These are phyloP conservation scores for Juglanconis juglandina DNA, from an alignment of 2,329 filamentous ascomycete species.

Conservation along the genomic window DNA sequence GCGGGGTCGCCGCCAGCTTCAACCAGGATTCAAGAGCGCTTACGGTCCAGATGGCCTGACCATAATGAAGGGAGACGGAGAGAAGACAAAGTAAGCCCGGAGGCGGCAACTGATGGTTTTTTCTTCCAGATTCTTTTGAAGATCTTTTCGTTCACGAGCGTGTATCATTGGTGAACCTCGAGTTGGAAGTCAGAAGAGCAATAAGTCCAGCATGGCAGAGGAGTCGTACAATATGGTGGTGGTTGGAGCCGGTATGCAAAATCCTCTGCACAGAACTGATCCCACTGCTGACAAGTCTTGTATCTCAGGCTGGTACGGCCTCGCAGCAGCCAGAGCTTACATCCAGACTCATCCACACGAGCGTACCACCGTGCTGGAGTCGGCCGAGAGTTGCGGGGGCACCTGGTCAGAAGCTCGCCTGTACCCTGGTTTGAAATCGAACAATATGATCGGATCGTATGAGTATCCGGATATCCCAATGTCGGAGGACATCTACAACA, in stretches of 20 bases:
- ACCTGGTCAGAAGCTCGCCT: conserved; percentile 58
- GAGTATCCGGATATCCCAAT: conserved; percentile 65
- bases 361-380: conserved; percentile 49
- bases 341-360: conserved; percentile 44
- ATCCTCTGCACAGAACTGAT: neutral
- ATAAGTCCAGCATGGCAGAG: conserved; percentile 2
- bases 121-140: no score
- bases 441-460: conserved; percentile 61
- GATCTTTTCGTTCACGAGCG: no score
- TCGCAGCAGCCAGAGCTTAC: conserved; percentile 51
- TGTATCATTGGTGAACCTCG: no score
- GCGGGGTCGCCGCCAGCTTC: no score
- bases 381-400: conserved; percentile 50
- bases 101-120: no score
- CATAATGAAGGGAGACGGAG: no score
- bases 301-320: conserved; percentile 44
- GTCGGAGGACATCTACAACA: conserved; percentile 41
- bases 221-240: conserved; percentile 13
- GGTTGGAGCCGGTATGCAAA: conserved; percentile 16
- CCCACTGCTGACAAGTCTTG: neutral
- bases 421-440: conserved; percentile 59
- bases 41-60: no score
- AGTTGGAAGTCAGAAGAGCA: neutral
- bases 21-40: no score
- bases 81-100: no score